phyloP scores from a whole-genome alignment of 2,329 filamentous ascomycete species.

The Xylariaceae sp. region DNA sequence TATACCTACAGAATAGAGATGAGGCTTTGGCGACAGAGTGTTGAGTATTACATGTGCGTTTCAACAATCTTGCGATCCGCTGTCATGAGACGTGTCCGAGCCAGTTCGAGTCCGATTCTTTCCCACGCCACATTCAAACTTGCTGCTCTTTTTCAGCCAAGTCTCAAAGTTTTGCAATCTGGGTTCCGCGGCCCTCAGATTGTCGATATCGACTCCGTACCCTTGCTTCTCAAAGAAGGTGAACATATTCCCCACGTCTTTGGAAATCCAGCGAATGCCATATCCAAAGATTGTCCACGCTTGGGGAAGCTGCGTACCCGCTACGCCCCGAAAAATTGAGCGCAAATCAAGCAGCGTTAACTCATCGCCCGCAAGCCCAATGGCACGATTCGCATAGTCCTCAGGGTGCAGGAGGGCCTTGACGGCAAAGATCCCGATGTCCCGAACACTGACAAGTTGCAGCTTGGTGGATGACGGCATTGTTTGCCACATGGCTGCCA shows the following conservation, averaged over 20 bases:
- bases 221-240: constrained; percentile 36
- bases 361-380: constrained; percentile 34
- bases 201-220: constrained; percentile 37
- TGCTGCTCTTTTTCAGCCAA: constrained; percentile 36
- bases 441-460: constrained; percentile 35
- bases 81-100: neutral
- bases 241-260: constrained; percentile 35
- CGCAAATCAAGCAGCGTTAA: constrained; percentile 33
- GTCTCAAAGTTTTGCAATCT: constrained; percentile 34
- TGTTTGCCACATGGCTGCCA: constrained; percentile 32
- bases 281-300: constrained; percentile 31
- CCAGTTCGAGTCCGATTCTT: neutral
- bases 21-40: no score
- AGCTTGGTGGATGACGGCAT: constrained; percentile 30
- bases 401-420: constrained; percentile 29
- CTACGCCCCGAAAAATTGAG: constrained; percentile 26
- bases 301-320: constrained; percentile 30
- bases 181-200: constrained; percentile 29
- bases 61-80: no score
- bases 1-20: no score
- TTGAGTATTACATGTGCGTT: no score
- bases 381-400: constrained; percentile 30
- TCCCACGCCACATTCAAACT: constrained; percentile 20
- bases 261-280: constrained; percentile 27
- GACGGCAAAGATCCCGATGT: constrained; percentile 37